Percentiles rank a stretch among this genome's conserved stretches.
Evolutionary conservation across 257 asterid genomes (phyloP).

Genomic region (Nicotiana benthamiana): DNA sequence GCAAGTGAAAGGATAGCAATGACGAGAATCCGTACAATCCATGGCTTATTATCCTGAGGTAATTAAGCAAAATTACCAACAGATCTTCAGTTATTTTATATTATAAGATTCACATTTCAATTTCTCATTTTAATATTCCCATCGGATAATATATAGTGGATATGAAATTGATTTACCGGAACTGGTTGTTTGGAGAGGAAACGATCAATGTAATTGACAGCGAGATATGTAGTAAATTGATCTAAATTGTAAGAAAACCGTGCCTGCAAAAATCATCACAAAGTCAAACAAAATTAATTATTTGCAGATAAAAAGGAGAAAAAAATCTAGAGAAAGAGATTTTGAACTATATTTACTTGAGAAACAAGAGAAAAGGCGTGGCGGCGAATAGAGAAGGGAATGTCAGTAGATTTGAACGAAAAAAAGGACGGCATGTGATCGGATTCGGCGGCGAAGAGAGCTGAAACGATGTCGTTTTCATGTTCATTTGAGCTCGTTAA

Average conservation of each 20-base stretch:
- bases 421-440: constrained; percentile 38
- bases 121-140: neutral
- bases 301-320: neutral
- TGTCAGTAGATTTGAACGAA: constrained; percentile 19
- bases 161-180: constrained; percentile 22
- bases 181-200: constrained; percentile 37
- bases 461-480: constrained; percentile 27
- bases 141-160: no score
- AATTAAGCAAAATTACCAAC: neutral
- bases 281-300: neutral
- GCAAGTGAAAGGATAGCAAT: constrained; percentile 49
- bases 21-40: constrained; percentile 43
- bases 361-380: constrained; percentile 30
- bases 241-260: constrained; percentile 27
- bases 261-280: constrained; percentile 19
- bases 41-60: constrained; percentile 36
- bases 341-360: constrained; percentile 20
- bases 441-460: constrained; percentile 43
- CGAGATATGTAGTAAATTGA: constrained; percentile 42
- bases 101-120: neutral
- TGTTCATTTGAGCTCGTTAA: constrained; percentile 21
- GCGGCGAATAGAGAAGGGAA: constrained; percentile 36
- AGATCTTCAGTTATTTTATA: neutral
- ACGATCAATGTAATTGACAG: constrained; percentile 53
- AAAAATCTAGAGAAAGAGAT: neutral